Evolutionary conservation across 352 stramenopile genomes (phyloP), one percentile per base, ranked within the genome.

Genomic region (Globisporangium middletonii): DNA sequence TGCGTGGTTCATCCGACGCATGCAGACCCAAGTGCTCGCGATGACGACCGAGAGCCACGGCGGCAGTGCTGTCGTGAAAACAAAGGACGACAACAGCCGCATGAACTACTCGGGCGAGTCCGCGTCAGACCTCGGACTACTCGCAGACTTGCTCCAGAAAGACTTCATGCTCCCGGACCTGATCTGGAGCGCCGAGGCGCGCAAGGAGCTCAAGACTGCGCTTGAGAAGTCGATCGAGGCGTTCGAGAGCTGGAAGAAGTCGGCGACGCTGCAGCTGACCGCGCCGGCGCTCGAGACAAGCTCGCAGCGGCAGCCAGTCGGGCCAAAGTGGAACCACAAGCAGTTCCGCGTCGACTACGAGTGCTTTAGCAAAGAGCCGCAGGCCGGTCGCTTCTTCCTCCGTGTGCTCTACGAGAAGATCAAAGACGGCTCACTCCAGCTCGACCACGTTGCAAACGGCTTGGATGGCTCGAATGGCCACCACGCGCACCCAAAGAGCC

Each of bases 101-200:
- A 68, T 78, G 50, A 94, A 92, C 59, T 94, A 94, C 52, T 63
- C 65, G 44, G 81, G 82, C 8, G 84, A 94, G 68, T 89, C 78
- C 28, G 64, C 76, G 9, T 73, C 68, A 8, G 82, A 94, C 55
- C 71, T 94, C 30, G 73, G 67, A 27, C 57, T 92, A 5, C 42
- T 94, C n/a, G 75, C 72, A 19, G 69, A 75, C 55, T 69, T 94
- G 57, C 50, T 94, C 1, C 61, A 79, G 15, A 85, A 84, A 26
- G 79, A 89, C 56, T 92, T 89, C 35, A 61, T 86, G 43, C 72
- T 92, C 2, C 84, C 83, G 5, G 84, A 94, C 46, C 65, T 92
- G 37, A 87, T 94, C 38, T 94, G 84, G 84, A 87, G 90, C 42
- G 67, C 79, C 15, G 44, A 66, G 26, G 83, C 74, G 3, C 69